Evolutionary conservation across 1,139 yeast species (phyloP), one percentile per base, ranked within the genome.

Genomic region (Arxiozyma telluris): DNA sequence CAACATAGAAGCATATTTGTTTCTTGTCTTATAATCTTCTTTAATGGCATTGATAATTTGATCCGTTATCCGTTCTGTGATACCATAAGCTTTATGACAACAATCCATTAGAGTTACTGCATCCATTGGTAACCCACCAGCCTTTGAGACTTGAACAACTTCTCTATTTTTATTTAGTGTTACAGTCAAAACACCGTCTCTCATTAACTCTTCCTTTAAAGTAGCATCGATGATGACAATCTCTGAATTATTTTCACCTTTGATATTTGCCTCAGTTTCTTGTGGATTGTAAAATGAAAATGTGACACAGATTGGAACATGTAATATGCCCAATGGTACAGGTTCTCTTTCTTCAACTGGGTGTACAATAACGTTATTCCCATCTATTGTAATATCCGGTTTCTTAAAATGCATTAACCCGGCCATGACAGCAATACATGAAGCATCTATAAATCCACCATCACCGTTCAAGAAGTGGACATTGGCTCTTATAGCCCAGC

Each of bases 401-500:
- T 87, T 83, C 54, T 80, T 80, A 71, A 83, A 93, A 69, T 90
- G 96, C 61, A 84, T 76, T 53, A 93, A 75, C 0, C 88, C 96
- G 15, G 93, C 80, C 78, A 90, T 85, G 21, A 90, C 96, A 0
- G 93, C 98, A 55, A 90, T 78, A 70, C 96, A 88, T 44, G 94
- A 86, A 21, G 90, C 87, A 69, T 93, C 98, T 47, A 91, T 83
- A 46, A 93, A 78, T 42, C 94, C 95, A 44, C 98, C 98, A 70
- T 93, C 98, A 64, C 82, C 88, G 65, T 90, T 85, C 58, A 93
- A 73, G 61, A 87, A 87, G 66, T 90, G 96, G 41, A 93, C 82
- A 66, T 91, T 98, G 0, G 95, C 97, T 54, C 94, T 77, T 20
- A 93, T 75, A 55, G 82, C 77, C 98, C 98, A 93, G 64, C 95